phyloP scores from a whole-genome alignment of 2,329 filamentous ascomycete species.

The Aspergillus caelatus region DNA sequence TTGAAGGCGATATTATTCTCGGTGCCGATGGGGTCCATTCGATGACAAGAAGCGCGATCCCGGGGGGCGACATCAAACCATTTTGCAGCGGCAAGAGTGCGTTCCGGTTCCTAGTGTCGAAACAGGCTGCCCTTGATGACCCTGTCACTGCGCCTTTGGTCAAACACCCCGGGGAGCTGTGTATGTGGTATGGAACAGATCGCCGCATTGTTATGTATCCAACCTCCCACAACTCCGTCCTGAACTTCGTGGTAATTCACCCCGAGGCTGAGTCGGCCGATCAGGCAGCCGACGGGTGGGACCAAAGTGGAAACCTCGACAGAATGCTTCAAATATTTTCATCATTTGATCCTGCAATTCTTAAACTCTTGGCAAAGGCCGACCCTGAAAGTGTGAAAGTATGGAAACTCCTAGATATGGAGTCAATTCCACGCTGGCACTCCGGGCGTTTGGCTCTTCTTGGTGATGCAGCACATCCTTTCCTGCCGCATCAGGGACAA shows the following conservation, averaged over 20 bases:
- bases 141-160: conserved; percentile 40
- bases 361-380: conserved; percentile 35
- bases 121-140: conserved; percentile 43
- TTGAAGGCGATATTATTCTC: conserved; percentile 52
- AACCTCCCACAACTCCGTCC: conserved; percentile 43
- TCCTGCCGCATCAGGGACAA: conserved; percentile 64
- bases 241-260: conserved; percentile 56
- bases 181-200: conserved; percentile 45
- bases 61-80: conserved; percentile 33
- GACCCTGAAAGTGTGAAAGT: conserved; percentile 51
- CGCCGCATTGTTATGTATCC: conserved; percentile 50
- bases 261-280: conserved; percentile 45
- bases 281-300: conserved; percentile 30
- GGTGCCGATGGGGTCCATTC: conserved; percentile 55
- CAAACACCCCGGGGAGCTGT: conserved; percentile 39
- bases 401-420: conserved; percentile 64
- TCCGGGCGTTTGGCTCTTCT: conserved; percentile 57
- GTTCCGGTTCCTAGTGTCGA: conserved; percentile 57
- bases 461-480: conserved; percentile 69
- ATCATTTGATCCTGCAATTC: conserved; percentile 44
- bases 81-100: conserved; percentile 56
- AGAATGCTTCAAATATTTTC: conserved; percentile 19
- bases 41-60: conserved; percentile 25
- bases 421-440: conserved; percentile 56
- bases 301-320: conserved; percentile 6